Percentiles rank a stretch among this genome's conserved stretches.
These are phyloP conservation scores for Globisporangium sylvaticum DNA, from an alignment of 352 stramenopile genomes.

Conservation along the genomic window DNA sequence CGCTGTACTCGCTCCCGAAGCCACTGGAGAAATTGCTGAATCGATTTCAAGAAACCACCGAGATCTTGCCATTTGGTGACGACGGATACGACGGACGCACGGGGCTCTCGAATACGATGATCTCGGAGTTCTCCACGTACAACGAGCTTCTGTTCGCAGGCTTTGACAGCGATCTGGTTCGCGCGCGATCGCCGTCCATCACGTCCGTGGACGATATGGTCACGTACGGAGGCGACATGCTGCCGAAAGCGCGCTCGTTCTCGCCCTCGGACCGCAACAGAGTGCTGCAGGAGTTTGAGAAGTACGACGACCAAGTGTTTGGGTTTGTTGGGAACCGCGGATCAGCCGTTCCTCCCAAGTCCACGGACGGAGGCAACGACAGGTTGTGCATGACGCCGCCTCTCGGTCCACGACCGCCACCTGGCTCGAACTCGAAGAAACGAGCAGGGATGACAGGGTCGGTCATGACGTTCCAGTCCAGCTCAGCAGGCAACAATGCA, in stretches of 20 bases:
- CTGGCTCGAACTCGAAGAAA: conserved; percentile 45
- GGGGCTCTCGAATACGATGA: conserved; percentile 22
- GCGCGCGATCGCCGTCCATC: conserved; percentile 55
- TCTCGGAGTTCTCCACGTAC: conserved; percentile 40
- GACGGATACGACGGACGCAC: conserved; percentile 21
- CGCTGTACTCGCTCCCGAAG: conserved; percentile 44
- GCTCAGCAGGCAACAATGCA: conserved; percentile 25
- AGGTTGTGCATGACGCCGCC: conserved; percentile 50
- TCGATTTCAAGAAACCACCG: conserved; percentile 27
- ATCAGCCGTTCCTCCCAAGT: conserved; percentile 26
- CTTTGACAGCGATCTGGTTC: conserved; percentile 63
- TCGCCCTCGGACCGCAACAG: conserved; percentile 43
- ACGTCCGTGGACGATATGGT: conserved; percentile 42
- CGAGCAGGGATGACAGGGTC: conserved; percentile 21
- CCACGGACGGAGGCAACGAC: conserved; percentile 33
- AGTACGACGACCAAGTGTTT: conserved; percentile 76
- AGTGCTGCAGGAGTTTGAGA: conserved; percentile 51
- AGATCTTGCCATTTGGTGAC: conserved; percentile 8
- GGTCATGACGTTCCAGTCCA: conserved; percentile 29
- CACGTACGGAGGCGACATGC: conserved; percentile 30
- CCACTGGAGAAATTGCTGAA: conserved; percentile 60
- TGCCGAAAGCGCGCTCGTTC: conserved; percentile 47
- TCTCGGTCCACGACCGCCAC: conserved; percentile 28
- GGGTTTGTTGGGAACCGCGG: conserved; percentile 22
- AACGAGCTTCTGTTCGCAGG: conserved; percentile 52